Evolutionary conservation across 768 basidiomycete species (phyloP).

Genomic region (Daedaleopsis nitida): DNA sequence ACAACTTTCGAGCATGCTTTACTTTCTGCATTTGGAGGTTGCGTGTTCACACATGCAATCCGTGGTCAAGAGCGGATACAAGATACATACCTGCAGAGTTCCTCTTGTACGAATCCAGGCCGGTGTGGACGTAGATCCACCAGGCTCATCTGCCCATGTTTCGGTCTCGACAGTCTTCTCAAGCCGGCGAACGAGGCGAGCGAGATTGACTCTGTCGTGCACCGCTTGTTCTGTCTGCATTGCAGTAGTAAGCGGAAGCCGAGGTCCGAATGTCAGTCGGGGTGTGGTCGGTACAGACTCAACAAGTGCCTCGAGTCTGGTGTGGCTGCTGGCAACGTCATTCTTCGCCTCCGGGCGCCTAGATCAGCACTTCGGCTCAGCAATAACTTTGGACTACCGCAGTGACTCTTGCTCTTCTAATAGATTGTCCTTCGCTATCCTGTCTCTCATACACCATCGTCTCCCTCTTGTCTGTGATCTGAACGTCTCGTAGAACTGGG

Average conservation of each 20-base stretch:
- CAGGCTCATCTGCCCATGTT: slow-evolving; percentile 36
- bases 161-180: slow-evolving; percentile 51
- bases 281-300: too few relatives aligned
- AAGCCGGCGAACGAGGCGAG: slow-evolving; percentile 58
- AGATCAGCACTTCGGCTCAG: neutral
- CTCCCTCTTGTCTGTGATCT: neutral
- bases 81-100: slow-evolving; percentile 52
- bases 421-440: neutral
- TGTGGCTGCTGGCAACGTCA: neutral
- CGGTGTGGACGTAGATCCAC: slow-evolving; percentile 10
- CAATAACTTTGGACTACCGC: neutral
- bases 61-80: neutral
- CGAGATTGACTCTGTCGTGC: slow-evolving; percentile 73
- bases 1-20: slow-evolving; percentile 55
- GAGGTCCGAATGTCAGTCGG: too few relatives aligned
- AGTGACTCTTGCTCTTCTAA: neutral
- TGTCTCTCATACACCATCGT: neutral
- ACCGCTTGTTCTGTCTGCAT: slow-evolving; percentile 25
- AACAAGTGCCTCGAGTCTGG: too few relatives aligned
- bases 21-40: slow-evolving; percentile 36
- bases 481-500: neutral
- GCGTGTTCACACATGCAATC: slow-evolving; percentile 32
- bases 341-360: neutral
- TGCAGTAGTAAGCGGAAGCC: neutral
- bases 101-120: slow-evolving; percentile 58